These are phyloP conservation scores for Alternaria sp. DNA, from an alignment of 2,329 filamentous ascomycete species.

Conservation along the genomic window DNA sequence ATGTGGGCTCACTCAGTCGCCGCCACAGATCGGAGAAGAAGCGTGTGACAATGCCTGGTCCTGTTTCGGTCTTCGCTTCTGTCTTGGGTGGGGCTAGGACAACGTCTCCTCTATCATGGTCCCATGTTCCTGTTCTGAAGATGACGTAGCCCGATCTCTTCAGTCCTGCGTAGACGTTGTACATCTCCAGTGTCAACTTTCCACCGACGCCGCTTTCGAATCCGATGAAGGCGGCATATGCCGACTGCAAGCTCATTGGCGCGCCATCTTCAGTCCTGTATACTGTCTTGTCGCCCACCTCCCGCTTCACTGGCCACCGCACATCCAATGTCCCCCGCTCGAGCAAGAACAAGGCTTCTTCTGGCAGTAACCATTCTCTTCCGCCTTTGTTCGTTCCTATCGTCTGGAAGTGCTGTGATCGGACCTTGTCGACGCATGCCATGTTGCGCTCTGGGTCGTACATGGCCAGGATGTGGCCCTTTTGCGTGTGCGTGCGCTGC, in stretches of 20 bases:
- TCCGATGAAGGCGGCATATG: conserved; percentile 84
- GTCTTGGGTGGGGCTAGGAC: conserved; percentile 9
- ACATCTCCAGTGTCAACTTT: conserved; percentile 74
- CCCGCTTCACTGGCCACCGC: conserved; percentile 70
- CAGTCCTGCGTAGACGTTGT: conserved; percentile 85
- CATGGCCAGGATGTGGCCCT: conserved; percentile 70
- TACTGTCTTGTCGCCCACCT: conserved; percentile 34
- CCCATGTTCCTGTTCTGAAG: conserved; percentile 67
- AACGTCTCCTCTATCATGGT: conserved; percentile 34
- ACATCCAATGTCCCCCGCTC: conserved; percentile 88
- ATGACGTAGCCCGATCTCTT: conserved; percentile 84
- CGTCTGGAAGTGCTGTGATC: conserved; percentile 74
- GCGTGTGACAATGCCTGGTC: conserved; percentile 36
- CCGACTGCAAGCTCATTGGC: conserved; percentile 90
- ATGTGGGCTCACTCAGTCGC: conserved; percentile 30
- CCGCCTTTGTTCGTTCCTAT: conserved; percentile 65
- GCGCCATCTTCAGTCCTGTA: conserved; percentile 62
- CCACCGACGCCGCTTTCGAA: conserved; percentile 61
- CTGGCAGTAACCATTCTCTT: conserved; percentile 82
- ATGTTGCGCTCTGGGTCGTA: conserved; percentile 71
- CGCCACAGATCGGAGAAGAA: conserved; percentile 47
- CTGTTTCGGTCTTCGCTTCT: conserved; percentile 8
- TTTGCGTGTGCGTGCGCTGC: conserved; percentile 74
- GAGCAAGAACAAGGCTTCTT: conserved; percentile 88
- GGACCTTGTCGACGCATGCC: conserved; percentile 72